phyloP scores from a whole-genome alignment of 306 rosid species.

The Heteromeles arbutifolia region DNA sequence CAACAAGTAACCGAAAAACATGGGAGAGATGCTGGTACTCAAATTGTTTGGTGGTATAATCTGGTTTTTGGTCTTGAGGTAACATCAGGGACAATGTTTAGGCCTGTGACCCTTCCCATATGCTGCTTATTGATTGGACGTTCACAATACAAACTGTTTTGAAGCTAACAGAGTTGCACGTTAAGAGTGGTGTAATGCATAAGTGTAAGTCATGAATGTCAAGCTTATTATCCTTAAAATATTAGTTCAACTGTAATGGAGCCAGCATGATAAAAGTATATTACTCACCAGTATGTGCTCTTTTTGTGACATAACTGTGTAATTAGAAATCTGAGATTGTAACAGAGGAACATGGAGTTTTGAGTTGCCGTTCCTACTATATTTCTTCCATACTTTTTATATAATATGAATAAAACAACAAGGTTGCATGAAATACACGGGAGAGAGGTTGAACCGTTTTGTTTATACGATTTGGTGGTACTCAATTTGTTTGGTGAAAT shows the following conservation, averaged over 20 bases:
- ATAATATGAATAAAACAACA: too few species aligned
- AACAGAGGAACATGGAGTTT: not conserved
- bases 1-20: too few species aligned
- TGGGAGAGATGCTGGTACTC: too few species aligned
- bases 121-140: constrained; percentile 1
- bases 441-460: too few species aligned
- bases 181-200: not conserved
- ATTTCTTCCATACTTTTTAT: not conserved
- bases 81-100: constrained; percentile 11
- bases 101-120: not conserved
- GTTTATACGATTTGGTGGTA: too few species aligned
- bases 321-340: not conserved
- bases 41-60: too few species aligned
- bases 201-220: not conserved
- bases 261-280: not conserved
- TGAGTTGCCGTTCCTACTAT: not conserved
- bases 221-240: not conserved
- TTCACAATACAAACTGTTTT: constrained; percentile 8
- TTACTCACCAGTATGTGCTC: not conserved
- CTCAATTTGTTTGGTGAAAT: too few species aligned
- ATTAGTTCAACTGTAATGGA: not conserved
- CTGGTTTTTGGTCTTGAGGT: constrained; percentile 41
- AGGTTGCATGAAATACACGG: too few species aligned
- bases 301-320: not conserved
- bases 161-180: not conserved